A percentile compares a stretch with the other conserved stretches of the same genome.
Evolutionary conservation across 805 yeast genomes (phyloP).

Genomic region (Metschnikowia gelsemii): DNA sequence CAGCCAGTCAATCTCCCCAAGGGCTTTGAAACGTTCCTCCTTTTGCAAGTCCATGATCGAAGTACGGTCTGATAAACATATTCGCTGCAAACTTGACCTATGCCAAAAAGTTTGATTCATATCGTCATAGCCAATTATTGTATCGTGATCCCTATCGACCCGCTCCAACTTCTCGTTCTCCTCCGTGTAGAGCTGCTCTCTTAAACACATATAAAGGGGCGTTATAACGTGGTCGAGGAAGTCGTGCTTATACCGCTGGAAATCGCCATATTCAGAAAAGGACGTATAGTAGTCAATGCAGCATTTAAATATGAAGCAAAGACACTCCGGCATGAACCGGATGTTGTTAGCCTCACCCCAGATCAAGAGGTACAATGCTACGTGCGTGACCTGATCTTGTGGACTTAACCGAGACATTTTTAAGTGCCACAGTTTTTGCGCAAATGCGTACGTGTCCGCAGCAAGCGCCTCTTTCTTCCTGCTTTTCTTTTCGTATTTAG

Average conservation of each 20-base stretch:
- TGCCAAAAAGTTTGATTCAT: slow-evolving; percentile 89
- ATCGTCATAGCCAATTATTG: slow-evolving; percentile 83
- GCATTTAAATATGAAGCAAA: slow-evolving; percentile 81
- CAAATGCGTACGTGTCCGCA: slow-evolving; percentile 12
- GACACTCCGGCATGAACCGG: slow-evolving; percentile 85
- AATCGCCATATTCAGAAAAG: slow-evolving; percentile 29
- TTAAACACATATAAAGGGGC: slow-evolving; percentile 65
- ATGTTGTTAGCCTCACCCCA: slow-evolving; percentile 93
- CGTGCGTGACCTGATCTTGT: slow-evolving; percentile 57
- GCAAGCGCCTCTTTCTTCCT: slow-evolving; percentile 1
- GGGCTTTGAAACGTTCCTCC: slow-evolving; percentile 52
- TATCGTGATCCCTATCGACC: slow-evolving; percentile 61
- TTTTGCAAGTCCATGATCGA: slow-evolving; percentile 54
- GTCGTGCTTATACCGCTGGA: slow-evolving; percentile 28
- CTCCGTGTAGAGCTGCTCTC: slow-evolving; percentile 51
- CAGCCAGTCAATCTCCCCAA: slow-evolving; percentile 63
- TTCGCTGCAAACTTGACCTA: slow-evolving; percentile 60
- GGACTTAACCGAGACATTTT: slow-evolving; percentile 52
- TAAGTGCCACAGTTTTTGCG: slow-evolving; percentile 50
- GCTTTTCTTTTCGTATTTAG: slow-evolving; percentile 19
- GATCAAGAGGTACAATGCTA: slow-evolving; percentile 66
- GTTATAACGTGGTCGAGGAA: slow-evolving; percentile 70
- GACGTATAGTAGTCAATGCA: slow-evolving; percentile 67
- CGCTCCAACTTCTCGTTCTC: slow-evolving; percentile 45
- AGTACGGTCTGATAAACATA: slow-evolving; percentile 45